Percentiles rank a stretch among this genome's conserved stretches.
phyloP scores from a whole-genome alignment of 2,329 filamentous ascomycete genomes.

The Colletotrichum horii region DNA sequence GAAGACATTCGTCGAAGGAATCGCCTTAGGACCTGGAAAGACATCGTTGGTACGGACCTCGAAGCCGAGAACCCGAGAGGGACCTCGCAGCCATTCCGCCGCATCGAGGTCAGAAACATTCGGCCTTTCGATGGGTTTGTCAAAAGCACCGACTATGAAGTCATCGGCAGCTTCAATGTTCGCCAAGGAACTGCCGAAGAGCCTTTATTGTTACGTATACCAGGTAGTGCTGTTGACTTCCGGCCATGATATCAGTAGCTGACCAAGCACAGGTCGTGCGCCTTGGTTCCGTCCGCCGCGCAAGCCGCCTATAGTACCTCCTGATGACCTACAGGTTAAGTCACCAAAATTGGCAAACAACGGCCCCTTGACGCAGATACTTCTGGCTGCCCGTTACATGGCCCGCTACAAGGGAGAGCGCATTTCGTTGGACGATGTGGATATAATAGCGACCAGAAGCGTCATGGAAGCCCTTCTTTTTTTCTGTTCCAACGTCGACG shows the following conservation, averaged over 20 bases:
- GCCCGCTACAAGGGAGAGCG: constrained; percentile 24
- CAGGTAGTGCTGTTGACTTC: not conserved
- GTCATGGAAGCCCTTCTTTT: not conserved
- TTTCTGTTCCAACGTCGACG: not conserved
- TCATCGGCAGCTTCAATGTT: not conserved
- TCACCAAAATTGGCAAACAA: not conserved
- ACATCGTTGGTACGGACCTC: not conserved
- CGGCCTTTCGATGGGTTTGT: not conserved
- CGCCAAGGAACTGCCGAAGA: not conserved
- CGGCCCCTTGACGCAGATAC: constrained; percentile 29
- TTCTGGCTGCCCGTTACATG: constrained; percentile 26
- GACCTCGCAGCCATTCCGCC: not conserved
- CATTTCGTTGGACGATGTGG: constrained; percentile 29
- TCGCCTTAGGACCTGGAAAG: not conserved
- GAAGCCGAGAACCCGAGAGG: not conserved
- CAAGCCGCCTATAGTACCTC: not conserved
- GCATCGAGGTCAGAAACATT: not conserved
- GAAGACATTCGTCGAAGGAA: not conserved
- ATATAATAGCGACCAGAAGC: constrained; percentile 33
- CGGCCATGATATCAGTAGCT: not conserved
- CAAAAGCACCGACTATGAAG: not conserved
- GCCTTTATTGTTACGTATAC: not conserved
- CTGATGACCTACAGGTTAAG: not conserved
- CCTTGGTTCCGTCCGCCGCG: not conserved
- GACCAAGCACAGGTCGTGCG: not conserved